A percentile compares a stretch with the other conserved stretches of the same genome.
These are phyloP conservation scores for Fusarium tuaranense DNA, from an alignment of 2,329 filamentous ascomycete genomes.

Conservation along the genomic window DNA sequence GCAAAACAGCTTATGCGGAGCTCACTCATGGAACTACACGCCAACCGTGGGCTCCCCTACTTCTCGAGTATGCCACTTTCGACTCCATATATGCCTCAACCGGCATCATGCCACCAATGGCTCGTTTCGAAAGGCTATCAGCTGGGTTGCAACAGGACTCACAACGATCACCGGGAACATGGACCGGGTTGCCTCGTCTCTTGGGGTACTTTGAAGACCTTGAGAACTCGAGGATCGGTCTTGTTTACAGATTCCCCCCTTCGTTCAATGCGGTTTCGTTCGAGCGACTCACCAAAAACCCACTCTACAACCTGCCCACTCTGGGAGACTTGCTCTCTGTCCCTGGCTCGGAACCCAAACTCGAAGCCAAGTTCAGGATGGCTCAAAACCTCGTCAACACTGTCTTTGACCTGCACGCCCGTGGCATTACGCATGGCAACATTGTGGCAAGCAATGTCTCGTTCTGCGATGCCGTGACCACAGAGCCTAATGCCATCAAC, in stretches of 20 bases:
- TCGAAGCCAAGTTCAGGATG: slow-evolving; percentile 82
- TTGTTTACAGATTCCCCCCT: slow-evolving; percentile 80
- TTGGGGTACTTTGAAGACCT: slow-evolving; percentile 82
- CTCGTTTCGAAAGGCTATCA: slow-evolving; percentile 73
- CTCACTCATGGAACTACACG: slow-evolving; percentile 56
- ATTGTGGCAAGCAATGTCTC: slow-evolving; percentile 75
- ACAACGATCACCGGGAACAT: slow-evolving; percentile 64
- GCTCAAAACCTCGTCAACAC: slow-evolving; percentile 79
- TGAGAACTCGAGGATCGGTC: slow-evolving; percentile 74
- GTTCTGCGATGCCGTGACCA: slow-evolving; percentile 66
- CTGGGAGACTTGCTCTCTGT: slow-evolving; percentile 65
- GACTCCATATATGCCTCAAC: slow-evolving; percentile 72
- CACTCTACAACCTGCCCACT: slow-evolving; percentile 64
- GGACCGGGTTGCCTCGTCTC: slow-evolving; percentile 71
- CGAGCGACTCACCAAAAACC: slow-evolving; percentile 62
- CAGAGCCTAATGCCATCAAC: slow-evolving; percentile 54
- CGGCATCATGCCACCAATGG: slow-evolving; percentile 73
- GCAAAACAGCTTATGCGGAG: slow-evolving; percentile 64
- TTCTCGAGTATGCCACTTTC: slow-evolving; percentile 78
- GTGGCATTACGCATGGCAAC: slow-evolving; percentile 77
- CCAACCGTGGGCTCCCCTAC: slow-evolving; percentile 65
- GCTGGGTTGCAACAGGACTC: slow-evolving; percentile 67
- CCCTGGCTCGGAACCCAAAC: slow-evolving; percentile 69
- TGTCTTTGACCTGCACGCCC: slow-evolving; percentile 78
- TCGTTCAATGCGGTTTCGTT: slow-evolving; percentile 70